Evolutionary conservation across 2,329 filamentous ascomycete species (phyloP).

Genomic region (Claviceps maximensis): DNA sequence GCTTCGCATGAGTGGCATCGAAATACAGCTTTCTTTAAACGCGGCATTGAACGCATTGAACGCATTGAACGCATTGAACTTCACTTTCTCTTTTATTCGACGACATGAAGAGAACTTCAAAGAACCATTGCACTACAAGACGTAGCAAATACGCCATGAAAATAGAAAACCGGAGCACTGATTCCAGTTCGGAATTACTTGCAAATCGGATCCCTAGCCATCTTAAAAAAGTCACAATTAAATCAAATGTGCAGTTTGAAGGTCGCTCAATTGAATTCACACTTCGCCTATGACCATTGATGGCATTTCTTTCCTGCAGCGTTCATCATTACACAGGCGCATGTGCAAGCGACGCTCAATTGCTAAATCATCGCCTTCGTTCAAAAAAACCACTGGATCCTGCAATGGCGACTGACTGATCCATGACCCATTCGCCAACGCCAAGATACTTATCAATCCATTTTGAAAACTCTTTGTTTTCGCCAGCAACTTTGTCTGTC

Average conservation of each 20-base stretch:
- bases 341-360: background rate
- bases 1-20: background rate
- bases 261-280: background rate
- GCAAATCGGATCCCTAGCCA: background rate
- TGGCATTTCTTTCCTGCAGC: background rate
- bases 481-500: constrained; percentile 65
- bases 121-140: background rate
- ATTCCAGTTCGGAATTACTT: background rate
- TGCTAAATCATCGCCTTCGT: constrained; percentile 53
- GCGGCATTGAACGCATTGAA: too few relatives aligned
- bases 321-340: background rate
- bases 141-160: background rate
- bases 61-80: too few relatives aligned
- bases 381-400: constrained; percentile 85
- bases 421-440: constrained; percentile 96
- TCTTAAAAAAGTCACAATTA: too few relatives aligned
- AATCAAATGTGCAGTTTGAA: background rate
- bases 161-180: background rate
- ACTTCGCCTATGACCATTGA: background rate
- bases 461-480: constrained; percentile 68
- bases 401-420: constrained; percentile 86
- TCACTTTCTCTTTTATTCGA: background rate
- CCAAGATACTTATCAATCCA: constrained; percentile 93
- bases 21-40: background rate
- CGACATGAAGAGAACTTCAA: background rate